These are phyloP conservation scores for Yamadazyma diddensiae DNA, from an alignment of 1,139 yeast genomes.

Conservation along the genomic window DNA sequence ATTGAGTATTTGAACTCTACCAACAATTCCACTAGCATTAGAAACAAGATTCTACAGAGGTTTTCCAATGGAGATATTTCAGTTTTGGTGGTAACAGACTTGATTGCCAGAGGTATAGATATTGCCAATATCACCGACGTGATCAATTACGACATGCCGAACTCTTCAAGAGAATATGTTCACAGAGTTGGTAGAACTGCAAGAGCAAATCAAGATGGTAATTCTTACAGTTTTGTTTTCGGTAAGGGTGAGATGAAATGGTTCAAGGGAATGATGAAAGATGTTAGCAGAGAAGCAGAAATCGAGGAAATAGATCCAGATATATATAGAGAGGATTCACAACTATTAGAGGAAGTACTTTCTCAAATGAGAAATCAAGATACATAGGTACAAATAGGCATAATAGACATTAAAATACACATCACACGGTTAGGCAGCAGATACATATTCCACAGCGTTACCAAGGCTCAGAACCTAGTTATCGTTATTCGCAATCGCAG, in stretches of 20 bases:
- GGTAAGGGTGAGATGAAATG: constrained; percentile 78
- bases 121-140: constrained; percentile 70
- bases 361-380: background rate
- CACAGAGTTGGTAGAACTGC: constrained; percentile 98
- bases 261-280: constrained; percentile 50
- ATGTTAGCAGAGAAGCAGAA: constrained; percentile 29
- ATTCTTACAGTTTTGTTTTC: constrained; percentile 64
- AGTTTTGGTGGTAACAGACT: constrained; percentile 81
- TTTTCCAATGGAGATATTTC: constrained; percentile 52
- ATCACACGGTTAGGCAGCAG: no score
- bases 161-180: constrained; percentile 85
- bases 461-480: no score
- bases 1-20: constrained; percentile 48
- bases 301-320: constrained; percentile 23
- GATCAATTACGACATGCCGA: constrained; percentile 86
- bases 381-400: no score
- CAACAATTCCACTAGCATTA: constrained; percentile 40
- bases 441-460: no score
- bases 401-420: no score
- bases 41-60: constrained; percentile 49
- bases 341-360: constrained; percentile 24
- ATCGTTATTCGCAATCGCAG: no score
- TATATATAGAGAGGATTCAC: constrained; percentile 24
- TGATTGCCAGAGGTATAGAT: constrained; percentile 94
- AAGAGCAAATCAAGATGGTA: constrained; percentile 78